These are phyloP conservation scores for Leccinellum albellum DNA, from an alignment of 768 basidiomycete genomes.

Conservation along the genomic window DNA sequence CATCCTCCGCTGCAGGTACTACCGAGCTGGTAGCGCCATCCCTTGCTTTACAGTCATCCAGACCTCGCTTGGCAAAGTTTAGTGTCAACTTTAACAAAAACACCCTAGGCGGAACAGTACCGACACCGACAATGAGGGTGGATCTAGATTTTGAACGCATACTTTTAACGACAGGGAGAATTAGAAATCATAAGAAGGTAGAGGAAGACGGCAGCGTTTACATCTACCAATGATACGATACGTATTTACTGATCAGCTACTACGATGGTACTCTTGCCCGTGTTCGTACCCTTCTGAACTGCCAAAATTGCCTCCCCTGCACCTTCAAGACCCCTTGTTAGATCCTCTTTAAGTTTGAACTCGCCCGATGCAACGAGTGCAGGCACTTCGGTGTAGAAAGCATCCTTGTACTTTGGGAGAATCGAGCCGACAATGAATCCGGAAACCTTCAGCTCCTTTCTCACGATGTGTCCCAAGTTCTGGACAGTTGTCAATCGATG, in stretches of 20 bases:
- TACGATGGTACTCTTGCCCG: conserved; percentile 24
- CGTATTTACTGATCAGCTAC: conserved; percentile 6
- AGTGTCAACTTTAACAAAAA: conserved; percentile 12
- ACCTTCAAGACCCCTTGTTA: conserved; percentile 41
- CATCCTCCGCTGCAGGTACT: neutral
- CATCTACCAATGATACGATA: neutral
- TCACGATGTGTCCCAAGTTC: conserved; percentile 40
- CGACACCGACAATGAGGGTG: conserved; percentile 11
- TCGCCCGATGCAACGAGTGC: conserved; percentile 41
- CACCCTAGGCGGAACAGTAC: conserved; percentile 3
- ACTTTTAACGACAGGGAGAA: conserved; percentile 27
- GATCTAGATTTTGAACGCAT: neutral
- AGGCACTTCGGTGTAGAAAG: conserved; percentile 43
- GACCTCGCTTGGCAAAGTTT: conserved; percentile 22
- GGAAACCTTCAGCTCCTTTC: conserved; percentile 37
- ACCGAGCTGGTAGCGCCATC: neutral
- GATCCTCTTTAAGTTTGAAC: conserved; percentile 46
- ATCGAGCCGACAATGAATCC: conserved; percentile 40
- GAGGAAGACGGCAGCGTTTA: conserved; percentile 24
- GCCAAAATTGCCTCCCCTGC: conserved; percentile 37
- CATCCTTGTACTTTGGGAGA: conserved; percentile 33
- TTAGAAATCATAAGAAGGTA: conserved; percentile 19
- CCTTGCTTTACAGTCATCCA: neutral
- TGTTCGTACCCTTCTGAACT: conserved; percentile 35
- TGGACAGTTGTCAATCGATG: conserved; percentile 4